Conservation (phyloP, 441 rosid genomes). For the Codiaeum variegatum region DNA sequence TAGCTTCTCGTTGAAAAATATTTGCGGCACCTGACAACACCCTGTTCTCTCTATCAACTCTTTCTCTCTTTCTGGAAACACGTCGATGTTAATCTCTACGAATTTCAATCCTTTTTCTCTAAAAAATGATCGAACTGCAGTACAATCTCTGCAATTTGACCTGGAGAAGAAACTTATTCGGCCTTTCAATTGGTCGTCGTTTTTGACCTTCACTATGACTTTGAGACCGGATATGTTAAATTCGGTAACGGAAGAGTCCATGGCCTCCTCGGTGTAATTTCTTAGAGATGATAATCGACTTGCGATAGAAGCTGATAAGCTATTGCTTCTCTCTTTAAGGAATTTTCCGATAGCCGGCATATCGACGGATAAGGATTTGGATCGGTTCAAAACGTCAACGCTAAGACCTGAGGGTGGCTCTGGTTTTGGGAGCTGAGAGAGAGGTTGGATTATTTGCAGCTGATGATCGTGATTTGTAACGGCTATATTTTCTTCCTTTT, state of each 20-base stretch:
- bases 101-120: constrained; percentile 48
- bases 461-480: constrained; percentile 8
- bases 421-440: constrained; percentile 64
- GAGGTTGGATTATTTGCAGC: constrained; percentile 41
- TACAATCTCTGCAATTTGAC: constrained; percentile 77
- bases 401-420: constrained; percentile 61
- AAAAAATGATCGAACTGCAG: constrained; percentile 67
- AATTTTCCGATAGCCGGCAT: constrained; percentile 50
- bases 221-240: constrained; percentile 68
- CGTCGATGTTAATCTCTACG: constrained; percentile 84
- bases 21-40: constrained; percentile 61
- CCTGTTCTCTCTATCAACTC: constrained; percentile 71
- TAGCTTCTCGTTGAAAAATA: constrained; percentile 75
- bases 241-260: constrained; percentile 51
- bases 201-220: constrained; percentile 53
- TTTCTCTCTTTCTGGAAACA: constrained; percentile 49
- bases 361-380: constrained; percentile 35
- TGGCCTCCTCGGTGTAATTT: constrained; percentile 19
- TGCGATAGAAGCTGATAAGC: constrained; percentile 48
- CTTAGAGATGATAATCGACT: constrained; percentile 41
- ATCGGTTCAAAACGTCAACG: constrained; percentile 16
- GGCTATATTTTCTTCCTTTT: constrained; percentile 6
- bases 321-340: constrained; percentile 54
- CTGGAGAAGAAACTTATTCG: constrained; percentile 63
- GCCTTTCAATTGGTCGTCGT: constrained; percentile 38